Evolutionary conservation across 495 filamentous ascomycete species (phyloP).

Genomic region (Aspergillus panamensis): DNA sequence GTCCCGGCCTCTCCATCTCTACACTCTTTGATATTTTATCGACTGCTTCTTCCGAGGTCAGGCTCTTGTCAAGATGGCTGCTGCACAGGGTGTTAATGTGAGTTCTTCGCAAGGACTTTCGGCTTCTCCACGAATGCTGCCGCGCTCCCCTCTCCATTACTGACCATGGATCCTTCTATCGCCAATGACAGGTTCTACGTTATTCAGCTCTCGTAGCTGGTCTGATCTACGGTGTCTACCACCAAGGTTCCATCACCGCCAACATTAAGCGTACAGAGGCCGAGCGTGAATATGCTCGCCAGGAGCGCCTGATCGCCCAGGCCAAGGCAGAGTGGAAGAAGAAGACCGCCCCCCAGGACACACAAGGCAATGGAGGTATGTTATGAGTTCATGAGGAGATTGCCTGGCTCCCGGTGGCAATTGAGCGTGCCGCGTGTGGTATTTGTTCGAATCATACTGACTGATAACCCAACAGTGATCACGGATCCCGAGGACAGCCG

Average conservation of each 20-base stretch:
- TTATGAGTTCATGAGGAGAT: constrained; percentile 21
- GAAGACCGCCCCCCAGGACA: constrained; percentile 58
- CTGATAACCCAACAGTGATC: constrained; percentile 55
- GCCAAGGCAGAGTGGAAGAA: constrained; percentile 88
- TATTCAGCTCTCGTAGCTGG: constrained; percentile 86
- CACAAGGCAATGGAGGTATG: constrained; percentile 56
- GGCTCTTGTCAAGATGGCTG: constrained; percentile 41
- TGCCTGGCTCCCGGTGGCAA: background rate
- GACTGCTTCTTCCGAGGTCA: constrained; percentile 27
- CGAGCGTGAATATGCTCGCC: constrained; percentile 78
- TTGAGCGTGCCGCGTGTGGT: background rate
- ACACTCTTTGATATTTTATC: constrained; percentile 22
- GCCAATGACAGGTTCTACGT: constrained; percentile 73
- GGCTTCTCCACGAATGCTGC: background rate
- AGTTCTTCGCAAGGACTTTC: constrained; percentile 26
- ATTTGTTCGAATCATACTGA: constrained; percentile 22
- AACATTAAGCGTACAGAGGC: constrained; percentile 60
- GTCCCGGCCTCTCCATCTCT: constrained; percentile 27
- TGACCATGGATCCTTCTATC: constrained; percentile 12
- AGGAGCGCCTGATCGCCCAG: constrained; percentile 81
- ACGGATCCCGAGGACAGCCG: constrained; percentile 77
- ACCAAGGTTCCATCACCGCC: constrained; percentile 73
- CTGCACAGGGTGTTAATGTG: constrained; percentile 50
- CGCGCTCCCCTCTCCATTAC: constrained; percentile 8
- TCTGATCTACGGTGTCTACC: constrained; percentile 86